A percentile compares a stretch with the other conserved stretches of the same genome.
Evolutionary conservation across 2,329 filamentous ascomycete genomes (phyloP).

Genomic region (Diaporthe eres): DNA sequence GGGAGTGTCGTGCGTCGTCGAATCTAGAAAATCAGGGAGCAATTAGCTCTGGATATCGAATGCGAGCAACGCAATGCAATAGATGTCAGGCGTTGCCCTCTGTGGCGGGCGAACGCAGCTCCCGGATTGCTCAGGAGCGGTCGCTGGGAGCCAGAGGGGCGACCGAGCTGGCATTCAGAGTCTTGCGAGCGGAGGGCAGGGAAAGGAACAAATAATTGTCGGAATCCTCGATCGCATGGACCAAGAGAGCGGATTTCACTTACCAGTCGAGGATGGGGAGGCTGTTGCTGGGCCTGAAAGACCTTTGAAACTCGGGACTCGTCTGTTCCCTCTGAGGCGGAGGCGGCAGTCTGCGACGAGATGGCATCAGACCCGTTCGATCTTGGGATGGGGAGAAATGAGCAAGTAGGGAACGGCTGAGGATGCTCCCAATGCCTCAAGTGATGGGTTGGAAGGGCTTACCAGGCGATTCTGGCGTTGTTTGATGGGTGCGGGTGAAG

Average conservation of each 20-base stretch:
- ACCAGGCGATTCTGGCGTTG: conserved; percentile 46
- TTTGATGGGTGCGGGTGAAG: conserved; percentile 49
- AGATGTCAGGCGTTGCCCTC: conserved; percentile 11
- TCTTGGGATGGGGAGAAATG: conserved; percentile 22
- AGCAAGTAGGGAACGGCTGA: conserved; percentile 34
- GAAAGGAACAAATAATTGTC: conserved; percentile 30
- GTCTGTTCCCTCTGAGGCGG: conserved; percentile 45
- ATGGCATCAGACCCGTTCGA: conserved; percentile 39
- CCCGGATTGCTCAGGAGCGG: conserved; percentile 29
- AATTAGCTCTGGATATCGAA: conserved; percentile 31
- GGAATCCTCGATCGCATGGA: conserved; percentile 54
- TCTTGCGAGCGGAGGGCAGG: conserved; percentile 42
- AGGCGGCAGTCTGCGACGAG: conserved; percentile 44
- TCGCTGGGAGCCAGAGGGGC: conserved; percentile 27
- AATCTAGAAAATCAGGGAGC: conserved; percentile 9
- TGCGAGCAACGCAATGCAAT: conserved; percentile 3
- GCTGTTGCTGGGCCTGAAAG: conserved; percentile 50
- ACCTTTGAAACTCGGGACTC: conserved; percentile 46
- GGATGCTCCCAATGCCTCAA: conserved; percentile 30
- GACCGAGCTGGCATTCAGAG: conserved; percentile 35
- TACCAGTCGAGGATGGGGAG: conserved; percentile 52
- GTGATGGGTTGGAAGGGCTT: conserved; percentile 44
- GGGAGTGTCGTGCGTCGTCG: conserved; percentile 17
- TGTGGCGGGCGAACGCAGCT: conserved; percentile 9
- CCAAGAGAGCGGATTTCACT: conserved; percentile 50